phyloP scores from a whole-genome alignment of 192 early-diverging fungal genomes.

The Coemansia sp. region DNA sequence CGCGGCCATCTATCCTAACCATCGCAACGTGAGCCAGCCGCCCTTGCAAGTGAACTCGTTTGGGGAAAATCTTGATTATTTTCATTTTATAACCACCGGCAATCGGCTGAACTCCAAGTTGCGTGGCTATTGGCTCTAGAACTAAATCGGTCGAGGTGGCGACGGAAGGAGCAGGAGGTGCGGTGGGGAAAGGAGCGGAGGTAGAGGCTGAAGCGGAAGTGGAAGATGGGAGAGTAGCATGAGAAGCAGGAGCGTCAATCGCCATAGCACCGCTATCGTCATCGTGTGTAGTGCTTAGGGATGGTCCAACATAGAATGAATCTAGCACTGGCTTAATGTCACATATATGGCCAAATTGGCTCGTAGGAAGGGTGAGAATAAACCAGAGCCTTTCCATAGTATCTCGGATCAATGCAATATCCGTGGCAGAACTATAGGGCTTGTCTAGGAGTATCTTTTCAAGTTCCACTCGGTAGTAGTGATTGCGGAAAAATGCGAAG shows the following conservation, averaged over 20 bases:
- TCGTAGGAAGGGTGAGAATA: not conserved
- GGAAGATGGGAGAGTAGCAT: too few species aligned
- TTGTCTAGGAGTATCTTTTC: not conserved
- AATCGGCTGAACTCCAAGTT: not conserved
- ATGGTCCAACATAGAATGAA: not conserved
- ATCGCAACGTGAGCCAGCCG: not conserved
- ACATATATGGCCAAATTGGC: not conserved
- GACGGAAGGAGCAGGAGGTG: too few species aligned
- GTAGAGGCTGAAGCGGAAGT: too few species aligned
- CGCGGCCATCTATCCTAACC: not conserved
- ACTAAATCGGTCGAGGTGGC: too few species aligned
- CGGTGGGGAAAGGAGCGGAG: too few species aligned
- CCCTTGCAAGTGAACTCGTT: not conserved
- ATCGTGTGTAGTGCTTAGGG: too few species aligned
- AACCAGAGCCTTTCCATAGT: not conserved
- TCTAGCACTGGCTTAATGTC: not conserved
- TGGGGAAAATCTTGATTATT: not conserved
- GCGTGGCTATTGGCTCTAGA: too few species aligned
- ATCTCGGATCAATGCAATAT: not conserved
- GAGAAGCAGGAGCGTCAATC: too few species aligned
- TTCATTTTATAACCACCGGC: not conserved
- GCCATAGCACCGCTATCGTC: too few species aligned
- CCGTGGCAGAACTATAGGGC: not conserved
- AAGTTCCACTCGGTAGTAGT: not conserved
- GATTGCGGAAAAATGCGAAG: conserved; percentile 15